Evolutionary conservation across 2,329 filamentous ascomycete genomes (phyloP), one percentile per base, ranked within the genome.

Genomic region (Colletotrichum musae): DNA sequence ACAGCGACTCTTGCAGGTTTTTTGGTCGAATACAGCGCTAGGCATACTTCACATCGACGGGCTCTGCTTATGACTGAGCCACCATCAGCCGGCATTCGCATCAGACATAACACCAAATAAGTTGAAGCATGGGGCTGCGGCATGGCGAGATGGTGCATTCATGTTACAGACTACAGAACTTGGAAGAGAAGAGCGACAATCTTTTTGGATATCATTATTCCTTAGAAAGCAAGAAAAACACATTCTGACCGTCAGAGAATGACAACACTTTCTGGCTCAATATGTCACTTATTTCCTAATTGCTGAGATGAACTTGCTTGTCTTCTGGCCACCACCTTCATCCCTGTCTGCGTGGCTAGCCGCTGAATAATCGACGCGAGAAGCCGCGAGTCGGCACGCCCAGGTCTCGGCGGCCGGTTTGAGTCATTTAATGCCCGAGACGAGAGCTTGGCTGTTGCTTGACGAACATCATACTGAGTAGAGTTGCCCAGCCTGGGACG

Each of bases 391-490:
- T 28, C 12, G 26, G 32, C 16, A 52, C 10, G 4, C 48, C 3
- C 5, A 12, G 41, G 13, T 16, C 41, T 6, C 41, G 10, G 41
- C 43, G n/a, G 24, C 24, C 63, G 9, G 41, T 50, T 41, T 53
- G 60, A 64, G 60, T 54, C 53, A 58, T n/a, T 68, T 21, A 9
- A 54, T 64, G 48, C 59, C 39, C 7, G 18, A 18, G 47, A 48
- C 24, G 24, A 32, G 36, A 41, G 32, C 47, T 58, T 54, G 65
- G 53, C 54, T 18, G 41, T 58, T 48, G 51, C 41, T 47, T 45
- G 18, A 53, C 60, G 60, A 48, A 43, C 53, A 64, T 54, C 39
- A 53, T 64, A 21, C 65, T 48, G 60, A 54, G n/a, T 5, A n/a
- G 26, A 61, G 18, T 47, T 18, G 41, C 32, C 50, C 47, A 53